Percentiles rank a stretch among this genome's conserved stretches.
Conservation (phyloP, 352 stramenopile genomes). For the Globisporangium spiculum region DNA sequence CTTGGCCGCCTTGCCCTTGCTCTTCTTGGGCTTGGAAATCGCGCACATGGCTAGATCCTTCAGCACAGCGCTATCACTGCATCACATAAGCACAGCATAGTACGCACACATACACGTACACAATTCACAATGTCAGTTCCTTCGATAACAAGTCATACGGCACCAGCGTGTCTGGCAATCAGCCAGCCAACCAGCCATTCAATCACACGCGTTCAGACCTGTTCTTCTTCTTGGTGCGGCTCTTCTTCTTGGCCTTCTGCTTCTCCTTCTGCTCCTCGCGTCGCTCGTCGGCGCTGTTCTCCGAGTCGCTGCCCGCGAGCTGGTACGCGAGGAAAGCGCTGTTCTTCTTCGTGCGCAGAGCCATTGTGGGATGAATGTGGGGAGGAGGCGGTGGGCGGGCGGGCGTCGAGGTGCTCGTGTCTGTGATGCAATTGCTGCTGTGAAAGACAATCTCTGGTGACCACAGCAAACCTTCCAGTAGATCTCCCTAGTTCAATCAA, state of each 20-base stretch:
- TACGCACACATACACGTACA: not conserved
- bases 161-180: not conserved
- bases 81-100: conserved; percentile 1
- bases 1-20: conserved; percentile 32
- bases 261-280: conserved; percentile 49
- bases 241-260: conserved; percentile 76
- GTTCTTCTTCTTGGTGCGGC: conserved; percentile 73
- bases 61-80: conserved; percentile 58
- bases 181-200: not conserved
- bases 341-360: conserved; percentile 37
- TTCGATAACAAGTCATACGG: not conserved
- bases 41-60: conserved; percentile 76
- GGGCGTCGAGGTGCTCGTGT: not conserved
- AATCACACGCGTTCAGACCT: conserved; percentile 24
- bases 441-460: not conserved
- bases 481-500: not conserved
- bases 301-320: conserved; percentile 42
- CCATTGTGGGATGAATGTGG: conserved; percentile 3
- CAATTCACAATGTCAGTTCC: not conserved
- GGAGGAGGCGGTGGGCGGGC: not conserved
- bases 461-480: not conserved
- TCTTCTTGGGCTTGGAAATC: conserved; percentile 61
- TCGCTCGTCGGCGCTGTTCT: conserved; percentile 53
- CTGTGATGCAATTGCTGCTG: conserved; percentile 10
- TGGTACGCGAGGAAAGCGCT: conserved; percentile 73